Evolutionary conservation across 305 asterid species (phyloP).

Genomic region (Lippia alba): DNA sequence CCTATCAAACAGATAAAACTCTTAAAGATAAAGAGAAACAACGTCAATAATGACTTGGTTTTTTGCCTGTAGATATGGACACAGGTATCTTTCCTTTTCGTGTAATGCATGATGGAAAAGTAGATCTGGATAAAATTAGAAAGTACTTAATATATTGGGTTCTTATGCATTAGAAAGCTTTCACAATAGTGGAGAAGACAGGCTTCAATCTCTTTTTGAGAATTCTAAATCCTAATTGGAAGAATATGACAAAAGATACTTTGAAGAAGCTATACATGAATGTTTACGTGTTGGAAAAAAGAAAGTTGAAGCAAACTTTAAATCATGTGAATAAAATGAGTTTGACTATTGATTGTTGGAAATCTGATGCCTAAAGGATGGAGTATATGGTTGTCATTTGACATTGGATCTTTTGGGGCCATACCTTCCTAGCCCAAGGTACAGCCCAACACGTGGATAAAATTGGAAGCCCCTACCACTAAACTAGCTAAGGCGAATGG

Average conservation of each 20-base stretch:
- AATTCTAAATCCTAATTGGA: not conserved
- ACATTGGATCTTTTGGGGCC: no score
- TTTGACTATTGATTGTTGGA: not conserved
- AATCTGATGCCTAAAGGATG: not conserved
- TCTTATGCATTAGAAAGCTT: not conserved
- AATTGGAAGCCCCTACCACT: no score
- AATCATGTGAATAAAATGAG: not conserved
- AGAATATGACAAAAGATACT: not conserved
- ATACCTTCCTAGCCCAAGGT: no score
- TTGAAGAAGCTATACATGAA: not conserved
- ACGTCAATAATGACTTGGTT: not conserved
- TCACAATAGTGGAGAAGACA: not conserved
- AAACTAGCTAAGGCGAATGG: no score
- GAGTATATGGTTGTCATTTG: not conserved
- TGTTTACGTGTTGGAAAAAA: not conserved
- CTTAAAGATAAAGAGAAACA: not conserved
- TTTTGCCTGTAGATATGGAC: not conserved
- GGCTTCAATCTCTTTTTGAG: not conserved
- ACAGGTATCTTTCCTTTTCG: not conserved
- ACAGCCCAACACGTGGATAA: no score
- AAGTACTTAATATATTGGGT: not conserved
- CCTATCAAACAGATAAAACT: not conserved
- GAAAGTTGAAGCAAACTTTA: not conserved
- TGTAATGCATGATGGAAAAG: not conserved
- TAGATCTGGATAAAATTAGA: not conserved